Evolutionary conservation across 2,329 filamentous ascomycete species (phyloP), one percentile per base, ranked within the genome.

Genomic region (Daldinia sp.): DNA sequence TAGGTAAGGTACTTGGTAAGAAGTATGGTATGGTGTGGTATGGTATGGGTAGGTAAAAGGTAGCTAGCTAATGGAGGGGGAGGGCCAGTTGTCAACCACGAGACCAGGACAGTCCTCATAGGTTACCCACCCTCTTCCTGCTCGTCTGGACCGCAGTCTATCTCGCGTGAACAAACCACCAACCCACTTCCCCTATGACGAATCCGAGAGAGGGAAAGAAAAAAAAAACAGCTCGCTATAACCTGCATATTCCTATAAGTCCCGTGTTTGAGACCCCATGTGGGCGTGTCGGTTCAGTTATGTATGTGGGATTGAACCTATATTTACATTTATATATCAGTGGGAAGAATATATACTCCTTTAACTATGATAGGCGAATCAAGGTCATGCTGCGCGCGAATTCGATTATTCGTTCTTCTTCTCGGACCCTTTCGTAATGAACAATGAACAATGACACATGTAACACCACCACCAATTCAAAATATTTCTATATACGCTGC

Each of bases 71-170:
- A 60, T 51, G 33, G n/a, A 26, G 53, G 55, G 62, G 59, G 50
- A 62, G 63, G 54, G 67, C 70, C 70, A 72, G 63, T 54, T 72
- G 68, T 70, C 68, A 61, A 56, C 65, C 70, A 70, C 67, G 69
- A 68, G 67, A 65, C 67, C 69, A 69, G 44, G 35, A 13, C 55
- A 63, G 54, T 35, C 59, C 51, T 63, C 48, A 60, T 59, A 60
- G 51, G 46, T 39, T 58, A 51, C 65, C 68, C 60, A 63, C 66
- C 60, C 56, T 46, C 56, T 61, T 30, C 65, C 26, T 55, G 58
- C 46, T 61, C 54, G 63, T 37, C 63, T 66, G 63, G 69, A 62
- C 67, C 64, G 60, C 46, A 60, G 30, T 20, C 58, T 65, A 60
- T 61, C 67, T 72, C 67, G 69, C 69, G 67, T 72, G 69, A 69